phyloP scores from a whole-genome alignment of 441 rosid genomes.

The Omphalea diandra region DNA sequence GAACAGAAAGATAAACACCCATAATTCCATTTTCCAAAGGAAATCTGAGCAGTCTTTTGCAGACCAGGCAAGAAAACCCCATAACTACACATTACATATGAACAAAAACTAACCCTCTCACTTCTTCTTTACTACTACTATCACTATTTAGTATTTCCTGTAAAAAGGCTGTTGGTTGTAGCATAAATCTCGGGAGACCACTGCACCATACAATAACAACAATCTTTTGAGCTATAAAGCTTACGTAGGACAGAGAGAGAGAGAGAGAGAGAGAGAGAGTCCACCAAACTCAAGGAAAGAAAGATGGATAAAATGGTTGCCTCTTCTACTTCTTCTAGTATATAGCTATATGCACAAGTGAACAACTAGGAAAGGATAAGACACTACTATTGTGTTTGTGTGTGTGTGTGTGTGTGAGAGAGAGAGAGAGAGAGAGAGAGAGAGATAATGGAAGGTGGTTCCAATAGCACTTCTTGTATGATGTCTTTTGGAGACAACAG shows the following conservation, averaged over 20 bases:
- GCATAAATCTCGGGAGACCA: constrained; percentile 94
- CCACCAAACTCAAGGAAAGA: constrained; percentile 7
- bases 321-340: constrained; percentile 28
- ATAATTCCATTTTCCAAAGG: constrained; percentile 39
- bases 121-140: constrained; percentile 31
- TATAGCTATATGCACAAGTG: constrained; percentile 4
- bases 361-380: constrained; percentile 10
- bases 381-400: neutral
- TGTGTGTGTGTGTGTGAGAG: constrained; percentile 52
- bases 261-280: too few species aligned
- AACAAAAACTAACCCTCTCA: constrained; percentile 33
- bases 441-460: constrained; percentile 35
- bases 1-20: constrained; percentile 20
- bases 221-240: constrained; percentile 31
- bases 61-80: constrained; percentile 45
- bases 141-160: constrained; percentile 58
- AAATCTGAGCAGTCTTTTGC: constrained; percentile 44
- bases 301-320: constrained; percentile 48
- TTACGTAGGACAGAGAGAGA: constrained; percentile 38
- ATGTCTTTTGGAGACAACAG: constrained; percentile 38
- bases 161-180: constrained; percentile 69
- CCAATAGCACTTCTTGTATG: constrained; percentile 35
- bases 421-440: constrained; percentile 29
- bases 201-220: constrained; percentile 24
- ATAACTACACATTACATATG: too few species aligned